Conservation (phyloP, 768 basidiomycete species). For the Termitomyces eurrhizus region DNA sequence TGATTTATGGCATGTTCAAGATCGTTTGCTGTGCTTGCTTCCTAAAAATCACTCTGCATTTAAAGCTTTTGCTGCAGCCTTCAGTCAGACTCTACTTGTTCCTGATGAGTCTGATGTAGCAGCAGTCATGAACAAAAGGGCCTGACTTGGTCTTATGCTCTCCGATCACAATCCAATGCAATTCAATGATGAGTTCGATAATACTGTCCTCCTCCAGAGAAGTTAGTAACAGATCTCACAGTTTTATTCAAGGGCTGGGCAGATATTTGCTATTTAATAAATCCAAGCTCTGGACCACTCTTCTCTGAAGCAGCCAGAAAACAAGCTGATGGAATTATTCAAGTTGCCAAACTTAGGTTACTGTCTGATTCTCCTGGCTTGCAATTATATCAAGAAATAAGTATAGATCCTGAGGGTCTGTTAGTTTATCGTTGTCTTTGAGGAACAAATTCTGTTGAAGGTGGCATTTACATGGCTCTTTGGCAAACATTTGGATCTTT, state of each 20-base stretch:
- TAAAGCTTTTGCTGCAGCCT: background rate
- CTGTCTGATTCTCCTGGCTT: slow-evolving; percentile 1
- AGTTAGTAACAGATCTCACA: no score
- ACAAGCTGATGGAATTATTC: background rate
- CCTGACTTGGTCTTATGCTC: no score
- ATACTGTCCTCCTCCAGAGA: no score
- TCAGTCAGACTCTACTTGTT: slow-evolving; percentile 1
- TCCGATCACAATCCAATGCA: no score
- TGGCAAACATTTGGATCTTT: no score
- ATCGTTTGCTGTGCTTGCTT: background rate
- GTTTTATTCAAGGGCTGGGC: no score
- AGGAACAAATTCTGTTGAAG: background rate
- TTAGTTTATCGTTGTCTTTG: background rate
- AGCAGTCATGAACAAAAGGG: no score
- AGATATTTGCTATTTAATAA: no score
- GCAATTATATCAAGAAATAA: background rate
- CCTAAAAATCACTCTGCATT: slow-evolving; percentile 1
- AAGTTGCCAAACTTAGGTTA: background rate
- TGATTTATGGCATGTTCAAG: slow-evolving; percentile 1
- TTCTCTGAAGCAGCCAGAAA: background rate
- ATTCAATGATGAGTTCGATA: no score
- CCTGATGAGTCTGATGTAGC: slow-evolving; percentile 1
- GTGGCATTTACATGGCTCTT: no score
- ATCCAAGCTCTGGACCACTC: background rate
- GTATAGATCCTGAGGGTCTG: background rate